These are phyloP conservation scores for Leucosporidium yakuticum DNA, from an alignment of 768 basidiomycete genomes.

Conservation along the genomic window DNA sequence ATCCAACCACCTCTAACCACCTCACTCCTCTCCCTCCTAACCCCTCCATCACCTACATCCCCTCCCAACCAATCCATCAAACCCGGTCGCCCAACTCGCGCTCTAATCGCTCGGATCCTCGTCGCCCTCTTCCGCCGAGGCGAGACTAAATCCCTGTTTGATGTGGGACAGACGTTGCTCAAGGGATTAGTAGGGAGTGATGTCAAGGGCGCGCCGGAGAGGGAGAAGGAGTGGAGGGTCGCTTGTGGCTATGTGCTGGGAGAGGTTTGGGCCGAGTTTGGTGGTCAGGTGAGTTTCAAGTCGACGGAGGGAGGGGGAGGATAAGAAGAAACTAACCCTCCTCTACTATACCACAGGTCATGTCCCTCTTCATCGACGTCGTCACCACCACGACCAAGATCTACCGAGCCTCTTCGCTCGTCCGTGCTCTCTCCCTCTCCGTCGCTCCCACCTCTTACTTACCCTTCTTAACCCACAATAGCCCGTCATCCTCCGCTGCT, in stretches of 20 bases:
- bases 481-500: slow-evolving; percentile 74
- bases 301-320: not conserved
- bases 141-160: slow-evolving; percentile 78
- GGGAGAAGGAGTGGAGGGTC: slow-evolving; percentile 64
- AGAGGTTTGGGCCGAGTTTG: slow-evolving; percentile 77
- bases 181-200: slow-evolving; percentile 60
- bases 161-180: slow-evolving; percentile 71
- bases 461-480: slow-evolving; percentile 41
- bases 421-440: slow-evolving; percentile 46
- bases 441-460: not conserved
- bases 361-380: slow-evolving; percentile 92
- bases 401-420: slow-evolving; percentile 61
- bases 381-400: slow-evolving; percentile 60
- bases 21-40: slow-evolving; percentile 61
- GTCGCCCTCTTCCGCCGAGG: slow-evolving; percentile 66
- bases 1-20: slow-evolving; percentile 60
- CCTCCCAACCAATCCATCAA: slow-evolving; percentile 54
- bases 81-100: slow-evolving; percentile 80
- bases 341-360: slow-evolving; percentile 55
- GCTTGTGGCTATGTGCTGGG: slow-evolving; percentile 49
- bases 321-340: not conserved
- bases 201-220: slow-evolving; percentile 50
- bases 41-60: slow-evolving; percentile 48
- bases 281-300: slow-evolving; percentile 62
- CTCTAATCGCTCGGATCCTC: slow-evolving; percentile 70